phyloP scores from a whole-genome alignment of 805 yeast species.

The Candida boleticola region DNA sequence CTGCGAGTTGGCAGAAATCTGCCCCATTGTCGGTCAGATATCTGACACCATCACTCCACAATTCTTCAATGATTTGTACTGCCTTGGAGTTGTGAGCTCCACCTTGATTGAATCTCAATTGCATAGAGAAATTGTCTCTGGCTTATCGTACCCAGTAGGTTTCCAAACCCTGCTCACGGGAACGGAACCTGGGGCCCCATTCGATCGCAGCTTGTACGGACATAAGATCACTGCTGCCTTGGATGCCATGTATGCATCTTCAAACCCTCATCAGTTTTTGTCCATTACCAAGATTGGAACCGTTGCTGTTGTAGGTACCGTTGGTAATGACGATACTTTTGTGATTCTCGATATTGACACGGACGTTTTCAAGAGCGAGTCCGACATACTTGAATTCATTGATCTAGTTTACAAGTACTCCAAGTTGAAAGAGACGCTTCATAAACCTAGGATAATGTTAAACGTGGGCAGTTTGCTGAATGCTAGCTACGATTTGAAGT shows the following conservation, averaged over 20 bases:
- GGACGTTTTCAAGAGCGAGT: constrained; percentile 6
- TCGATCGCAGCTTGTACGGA: constrained; percentile 22
- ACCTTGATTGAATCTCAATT: constrained; percentile 47
- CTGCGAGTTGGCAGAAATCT: constrained; percentile 37
- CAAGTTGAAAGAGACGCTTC: constrained; percentile 3
- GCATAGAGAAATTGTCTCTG: constrained; percentile 52
- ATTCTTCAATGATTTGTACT: constrained; percentile 46
- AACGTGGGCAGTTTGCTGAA: constrained; percentile 26
- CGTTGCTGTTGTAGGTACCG: constrained; percentile 48
- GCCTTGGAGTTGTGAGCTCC: constrained; percentile 43
- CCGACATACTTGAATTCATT: constrained; percentile 14
- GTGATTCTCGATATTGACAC: constrained; percentile 30
- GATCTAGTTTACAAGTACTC: constrained; percentile 16
- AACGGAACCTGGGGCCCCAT: constrained; percentile 7
- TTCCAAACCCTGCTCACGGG: constrained; percentile 28
- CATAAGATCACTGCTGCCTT: constrained; percentile 36
- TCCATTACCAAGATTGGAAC: constrained; percentile 48
- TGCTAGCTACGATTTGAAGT: constrained; percentile 14
- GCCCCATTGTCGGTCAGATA: constrained; percentile 46
- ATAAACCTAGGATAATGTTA: constrained; percentile 23
- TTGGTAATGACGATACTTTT: constrained; percentile 51
- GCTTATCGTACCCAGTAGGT: constrained; percentile 50
- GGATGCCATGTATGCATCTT: constrained; percentile 46
- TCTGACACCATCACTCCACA: constrained; percentile 52
- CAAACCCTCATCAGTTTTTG: constrained; percentile 46